Base-by-base conservation (phyloP, 306 rosid genomes). In the Neltuma alba region DNA sequence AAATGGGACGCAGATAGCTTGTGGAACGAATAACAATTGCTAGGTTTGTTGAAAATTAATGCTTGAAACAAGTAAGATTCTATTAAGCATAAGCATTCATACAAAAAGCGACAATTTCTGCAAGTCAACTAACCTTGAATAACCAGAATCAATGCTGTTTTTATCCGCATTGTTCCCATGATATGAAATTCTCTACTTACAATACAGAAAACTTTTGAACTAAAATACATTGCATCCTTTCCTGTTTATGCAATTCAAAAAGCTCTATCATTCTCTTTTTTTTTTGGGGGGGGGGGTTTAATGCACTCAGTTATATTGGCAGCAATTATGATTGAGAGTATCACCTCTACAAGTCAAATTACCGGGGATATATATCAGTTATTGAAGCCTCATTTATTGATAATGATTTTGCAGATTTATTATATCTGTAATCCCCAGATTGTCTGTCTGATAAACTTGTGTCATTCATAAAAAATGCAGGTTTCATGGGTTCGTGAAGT, bases 331-430 rank as follows among this genome's bases (percentile, higher is more conserved):
- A 16, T 18, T 8, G 28, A 12, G 42, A 18, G 21, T 61, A 66
- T 47, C 9, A 37, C 34, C 48, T 18, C 30, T 34, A 31, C 12
- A 5, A 27, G 30, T 48, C 11, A 76, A 28, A 37, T 40, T 70
- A 82, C n/a, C 81, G 85, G 62, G 85, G 81, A 76, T 30, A 37
- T 9, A 70, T 6, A 33, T 80, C 68, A 28, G 74, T 76, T 25
- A 70, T 76, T 38, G 77, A 76, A 57, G 62, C 78, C 69, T 76
- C 81, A 37, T 81, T 81, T 75, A 4, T 23, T 1, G 85, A 76
- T 37, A 23, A 55, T 41, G 33, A 58, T 65, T 82, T 72, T 12
- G 16, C 63, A 23, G n/a, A 63, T 23, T 36, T 10, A 34, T 28
- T 42, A 42, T 21, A 76, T 47, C 41, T 28, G 7, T 37, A 3